Evolutionary conservation across 2,329 filamentous ascomycete genomes (phyloP), one percentile per base, ranked within the genome.

Genomic region (Cladosporium sphaerospermum): DNA sequence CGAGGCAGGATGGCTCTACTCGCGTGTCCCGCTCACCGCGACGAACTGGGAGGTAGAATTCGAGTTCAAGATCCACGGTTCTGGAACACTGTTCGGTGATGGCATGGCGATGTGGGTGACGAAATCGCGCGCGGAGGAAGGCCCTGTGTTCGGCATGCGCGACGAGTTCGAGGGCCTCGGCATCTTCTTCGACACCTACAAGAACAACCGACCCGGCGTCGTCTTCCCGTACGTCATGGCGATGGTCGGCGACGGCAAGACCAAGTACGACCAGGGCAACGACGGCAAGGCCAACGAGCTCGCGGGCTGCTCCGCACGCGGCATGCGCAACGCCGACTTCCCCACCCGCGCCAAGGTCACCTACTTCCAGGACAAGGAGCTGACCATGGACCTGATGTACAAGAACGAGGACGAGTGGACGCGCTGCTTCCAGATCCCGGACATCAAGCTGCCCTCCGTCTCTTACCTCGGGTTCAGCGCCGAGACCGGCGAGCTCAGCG

Each of bases 31-130:
- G 28, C 75, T 99, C 64, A 99, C 93, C 9, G 93, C 93, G 43
- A 99, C 92, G 40, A 99, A 99, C 75, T 99, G 93, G 93, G 89
- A 97, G 80, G 86, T 99, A 61, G 88, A 95, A 72, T 81, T 97
- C 59, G 93, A 97, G 68, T 97, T 97, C 77, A 89, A 89, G 73
- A 89, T 99, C 67, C 84, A 89, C 58, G 93, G 93, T 64, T 82
- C 86, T 64, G 88, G 91, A 64, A 88, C 88, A 70, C 82, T 99
- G 37, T 95, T 95, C 68, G 93, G 93, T 63, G 93, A 99, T 72
- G 93, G 93, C 59, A 89, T 99, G 73, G 93, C 93, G 59, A 86
- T 99, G 81, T 99, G 93, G 93, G 80, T 99, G 66, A 97, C 92
- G 61, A 95, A 95, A 73, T 85, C 96, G 73, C 88, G 93, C 59